These are phyloP conservation scores for Suillus weaverae DNA, from an alignment of 768 basidiomycete species.

Conservation along the genomic window DNA sequence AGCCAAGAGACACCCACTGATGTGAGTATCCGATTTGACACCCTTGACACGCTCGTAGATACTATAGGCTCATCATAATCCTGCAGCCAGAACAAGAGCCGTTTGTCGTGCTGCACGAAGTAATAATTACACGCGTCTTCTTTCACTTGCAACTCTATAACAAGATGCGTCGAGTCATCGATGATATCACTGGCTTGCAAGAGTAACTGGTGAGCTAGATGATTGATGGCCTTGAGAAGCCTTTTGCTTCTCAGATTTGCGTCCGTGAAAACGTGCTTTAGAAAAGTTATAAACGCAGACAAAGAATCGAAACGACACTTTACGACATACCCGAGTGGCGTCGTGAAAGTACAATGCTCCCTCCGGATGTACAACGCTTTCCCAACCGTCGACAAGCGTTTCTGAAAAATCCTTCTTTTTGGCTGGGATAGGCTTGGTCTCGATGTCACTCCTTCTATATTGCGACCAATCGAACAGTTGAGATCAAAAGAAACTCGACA, in stretches of 20 bases:
- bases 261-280: conserved; percentile 9
- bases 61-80: conserved; percentile 28
- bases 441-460: background rate
- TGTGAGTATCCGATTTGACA: conserved; percentile 22
- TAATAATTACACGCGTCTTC: conserved; percentile 36
- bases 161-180: background rate
- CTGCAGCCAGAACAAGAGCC: conserved; percentile 50
- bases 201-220: background rate
- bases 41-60: conserved; percentile 40
- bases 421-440: background rate
- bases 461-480: background rate
- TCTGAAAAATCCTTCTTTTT: background rate
- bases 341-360: conserved; percentile 7
- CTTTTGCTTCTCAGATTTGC: background rate
- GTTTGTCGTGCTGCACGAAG: conserved; percentile 42
- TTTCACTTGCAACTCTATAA: background rate
- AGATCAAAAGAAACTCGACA: background rate
- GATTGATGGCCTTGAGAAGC: background rate
- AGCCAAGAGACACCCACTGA: conserved; percentile 3
- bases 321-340: background rate
- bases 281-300: background rate
- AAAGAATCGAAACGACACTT: background rate
- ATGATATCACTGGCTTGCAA: background rate
- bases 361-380: conserved; percentile 5
- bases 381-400: background rate